Conservation (phyloP, 108 stramenopile genomes). For the Aurantiochytrium sp. region DNA sequence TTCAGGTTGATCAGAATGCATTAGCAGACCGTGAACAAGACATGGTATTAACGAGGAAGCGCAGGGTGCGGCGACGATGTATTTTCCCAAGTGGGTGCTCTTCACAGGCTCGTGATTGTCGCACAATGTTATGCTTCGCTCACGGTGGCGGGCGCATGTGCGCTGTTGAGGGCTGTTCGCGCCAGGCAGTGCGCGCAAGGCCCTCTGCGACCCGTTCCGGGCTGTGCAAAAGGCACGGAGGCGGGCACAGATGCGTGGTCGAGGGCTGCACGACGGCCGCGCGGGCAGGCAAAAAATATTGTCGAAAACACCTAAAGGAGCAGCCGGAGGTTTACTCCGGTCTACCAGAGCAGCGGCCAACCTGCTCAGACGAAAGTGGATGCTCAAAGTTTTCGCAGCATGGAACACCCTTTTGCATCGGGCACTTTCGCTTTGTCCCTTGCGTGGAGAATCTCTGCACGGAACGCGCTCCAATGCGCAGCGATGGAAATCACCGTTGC, state of each 20-base stretch:
- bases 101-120: no score
- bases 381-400: background rate
- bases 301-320: constrained; percentile 23
- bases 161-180: background rate
- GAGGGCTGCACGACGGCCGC: constrained; percentile 87
- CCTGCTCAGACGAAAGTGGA: background rate
- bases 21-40: no score
- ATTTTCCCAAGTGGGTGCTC: no score
- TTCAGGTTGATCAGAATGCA: no score
- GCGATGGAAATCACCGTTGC: background rate
- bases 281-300: constrained; percentile 79
- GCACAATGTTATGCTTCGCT: no score
- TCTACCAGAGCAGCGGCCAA: background rate
- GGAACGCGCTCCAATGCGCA: background rate
- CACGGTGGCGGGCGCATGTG: background rate
- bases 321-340: background rate
- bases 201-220: background rate
- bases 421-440: background rate
- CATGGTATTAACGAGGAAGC: no score
- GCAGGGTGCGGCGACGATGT: no score
- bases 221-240: background rate
- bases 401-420: background rate
- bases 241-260: constrained; percentile 14
- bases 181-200: background rate
- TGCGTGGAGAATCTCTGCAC: background rate